These are phyloP conservation scores for Pterulicium gracile DNA, from an alignment of 1,284 basidiomycete species.

Conservation along the genomic window DNA sequence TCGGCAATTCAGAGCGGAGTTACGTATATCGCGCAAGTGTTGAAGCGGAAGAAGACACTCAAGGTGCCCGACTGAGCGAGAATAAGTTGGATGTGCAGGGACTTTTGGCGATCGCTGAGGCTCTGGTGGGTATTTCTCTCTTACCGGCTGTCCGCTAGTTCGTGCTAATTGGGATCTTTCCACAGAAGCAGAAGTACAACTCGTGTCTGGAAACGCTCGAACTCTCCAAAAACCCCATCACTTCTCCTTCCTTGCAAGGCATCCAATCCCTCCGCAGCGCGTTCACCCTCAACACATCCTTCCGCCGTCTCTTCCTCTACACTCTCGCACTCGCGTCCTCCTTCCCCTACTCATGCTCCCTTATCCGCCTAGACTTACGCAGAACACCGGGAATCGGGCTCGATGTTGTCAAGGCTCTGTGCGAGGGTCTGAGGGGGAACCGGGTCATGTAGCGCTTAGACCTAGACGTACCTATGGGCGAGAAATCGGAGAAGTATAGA, in stretches of 20 bases:
- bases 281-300: not conserved
- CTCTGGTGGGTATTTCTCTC: constrained; percentile 38
- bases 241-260: not conserved
- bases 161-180: not conserved
- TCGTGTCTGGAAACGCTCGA: constrained; percentile 90
- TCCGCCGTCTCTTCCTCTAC: not conserved
- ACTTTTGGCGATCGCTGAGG: constrained; percentile 78
- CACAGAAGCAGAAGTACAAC: constrained; percentile 71
- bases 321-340: not conserved
- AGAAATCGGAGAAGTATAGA: no score
- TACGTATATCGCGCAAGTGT: constrained; percentile 85
- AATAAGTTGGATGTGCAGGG: constrained; percentile 85
- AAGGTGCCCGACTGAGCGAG: constrained; percentile 92
- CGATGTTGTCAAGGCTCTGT: constrained; percentile 56
- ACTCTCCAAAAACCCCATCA: constrained; percentile 85
- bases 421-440: constrained; percentile 77
- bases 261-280: not conserved
- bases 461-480: constrained; percentile 82
- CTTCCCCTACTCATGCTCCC: not conserved
- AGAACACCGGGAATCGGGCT: not conserved
- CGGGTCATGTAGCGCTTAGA: constrained; percentile 86
- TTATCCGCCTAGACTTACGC: not conserved
- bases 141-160: not conserved
- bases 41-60: constrained; percentile 92
- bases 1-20: constrained; percentile 40